Evolutionary conservation across 2,329 filamentous ascomycete species (phyloP).

Genomic region (Cercospora sesami): DNA sequence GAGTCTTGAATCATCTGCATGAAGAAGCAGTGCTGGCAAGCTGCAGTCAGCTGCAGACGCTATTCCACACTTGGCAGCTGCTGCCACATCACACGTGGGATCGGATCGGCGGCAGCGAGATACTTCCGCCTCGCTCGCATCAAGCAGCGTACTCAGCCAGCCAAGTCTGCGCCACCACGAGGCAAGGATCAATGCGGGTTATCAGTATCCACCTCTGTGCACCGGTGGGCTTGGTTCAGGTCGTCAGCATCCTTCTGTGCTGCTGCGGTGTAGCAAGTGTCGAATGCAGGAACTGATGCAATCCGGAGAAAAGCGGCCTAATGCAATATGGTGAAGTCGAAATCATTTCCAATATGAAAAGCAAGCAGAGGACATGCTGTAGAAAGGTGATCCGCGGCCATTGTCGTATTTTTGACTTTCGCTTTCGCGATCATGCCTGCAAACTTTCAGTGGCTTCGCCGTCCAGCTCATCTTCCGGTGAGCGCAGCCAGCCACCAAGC

Average conservation of each 20-base stretch:
- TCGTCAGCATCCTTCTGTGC: background rate
- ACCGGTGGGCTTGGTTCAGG: background rate
- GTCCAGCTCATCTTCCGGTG: constrained; percentile 11
- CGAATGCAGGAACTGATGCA: background rate
- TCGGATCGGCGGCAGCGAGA: constrained; percentile 5
- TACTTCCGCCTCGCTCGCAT: background rate
- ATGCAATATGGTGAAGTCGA: background rate
- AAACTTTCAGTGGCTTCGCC: background rate
- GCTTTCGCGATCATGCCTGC: background rate
- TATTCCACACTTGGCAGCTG: background rate
- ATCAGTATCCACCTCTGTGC: background rate
- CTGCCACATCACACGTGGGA: background rate
- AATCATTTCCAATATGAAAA: background rate
- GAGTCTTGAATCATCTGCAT: background rate
- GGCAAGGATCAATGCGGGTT: background rate
- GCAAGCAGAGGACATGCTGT: background rate
- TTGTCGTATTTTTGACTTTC: constrained; percentile 7
- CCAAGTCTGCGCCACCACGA: constrained; percentile 1
- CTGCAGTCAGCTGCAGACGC: background rate
- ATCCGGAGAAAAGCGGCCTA: background rate
- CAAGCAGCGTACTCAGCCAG: background rate
- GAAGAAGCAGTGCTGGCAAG: background rate
- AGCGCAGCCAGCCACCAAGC: background rate
- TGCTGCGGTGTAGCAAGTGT: background rate
- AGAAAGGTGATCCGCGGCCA: background rate